Conservation (phyloP, 1,284 basidiomycete genomes). For the Microbotryum saponariae region DNA sequence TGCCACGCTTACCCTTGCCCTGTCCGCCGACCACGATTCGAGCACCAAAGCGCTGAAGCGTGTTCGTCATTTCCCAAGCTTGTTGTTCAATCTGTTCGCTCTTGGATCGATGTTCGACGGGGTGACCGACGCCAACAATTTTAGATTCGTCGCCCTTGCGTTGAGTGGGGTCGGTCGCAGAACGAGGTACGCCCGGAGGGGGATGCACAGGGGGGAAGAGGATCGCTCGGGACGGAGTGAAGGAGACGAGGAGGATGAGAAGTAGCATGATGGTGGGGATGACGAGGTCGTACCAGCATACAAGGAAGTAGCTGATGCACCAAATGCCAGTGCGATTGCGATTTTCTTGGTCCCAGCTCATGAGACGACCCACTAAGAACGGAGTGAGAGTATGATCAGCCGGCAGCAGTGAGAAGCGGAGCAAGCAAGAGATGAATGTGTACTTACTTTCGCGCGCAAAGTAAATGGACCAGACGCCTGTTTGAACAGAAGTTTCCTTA, state of each 20-base stretch:
- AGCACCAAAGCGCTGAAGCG: constrained; percentile 42
- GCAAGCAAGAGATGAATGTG: too few species aligned
- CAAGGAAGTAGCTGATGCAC: constrained; percentile 42
- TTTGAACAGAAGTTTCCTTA: too few species aligned
- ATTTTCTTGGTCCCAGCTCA: constrained; percentile 21
- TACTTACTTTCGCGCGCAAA: constrained; percentile 10
- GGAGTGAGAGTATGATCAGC: too few species aligned
- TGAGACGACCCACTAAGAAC: constrained; percentile 15
- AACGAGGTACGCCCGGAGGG: constrained; percentile 41
- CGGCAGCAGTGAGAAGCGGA: too few species aligned
- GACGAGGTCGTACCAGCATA: constrained; percentile 46
- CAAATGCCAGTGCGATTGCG: constrained; percentile 22
- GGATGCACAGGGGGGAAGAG: constrained; percentile 46
- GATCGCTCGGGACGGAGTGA: constrained; percentile 44
- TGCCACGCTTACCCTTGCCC: constrained; percentile 40
- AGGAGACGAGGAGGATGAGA: constrained; percentile 45
- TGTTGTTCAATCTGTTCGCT: constrained; percentile 45
- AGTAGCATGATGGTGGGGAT: constrained; percentile 43
- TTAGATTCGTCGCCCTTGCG: constrained; percentile 43
- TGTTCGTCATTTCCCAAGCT: constrained; percentile 44
- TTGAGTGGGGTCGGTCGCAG: constrained; percentile 44
- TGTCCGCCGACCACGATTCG: constrained; percentile 37
- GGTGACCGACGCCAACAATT: constrained; percentile 41
- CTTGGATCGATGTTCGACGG: constrained; percentile 41
- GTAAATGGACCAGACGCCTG: constrained; percentile 24